Evolutionary conservation across 1,284 basidiomycete genomes (phyloP), one percentile per base, ranked within the genome.

Genomic region (Leccinum insolens): DNA sequence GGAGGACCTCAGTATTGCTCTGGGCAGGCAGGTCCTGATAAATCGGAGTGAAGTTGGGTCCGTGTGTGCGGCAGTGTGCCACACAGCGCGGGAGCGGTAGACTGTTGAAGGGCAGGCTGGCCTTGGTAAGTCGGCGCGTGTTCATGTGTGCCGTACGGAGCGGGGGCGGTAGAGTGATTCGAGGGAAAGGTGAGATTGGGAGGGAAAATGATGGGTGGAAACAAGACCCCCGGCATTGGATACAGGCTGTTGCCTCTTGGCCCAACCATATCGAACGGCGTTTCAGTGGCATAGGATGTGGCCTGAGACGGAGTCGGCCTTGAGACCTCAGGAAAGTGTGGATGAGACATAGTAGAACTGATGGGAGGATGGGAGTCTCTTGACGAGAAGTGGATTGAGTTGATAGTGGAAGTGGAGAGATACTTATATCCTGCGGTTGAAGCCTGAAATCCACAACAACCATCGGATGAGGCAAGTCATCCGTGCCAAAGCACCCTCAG

Each of bases 401-500:
- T 12, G n/a, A 20, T 12, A 20, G 49, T 52, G 3, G 20, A 52
- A 12, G 20, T 20, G 49, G 20, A 22, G 49, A 52, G 11, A 20
- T 52, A 60, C 49, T 60, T 68, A 61, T 71, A 65, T 1, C n/a
- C 11, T 41, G 14, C 37, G 17, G 59, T 44, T 67, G 11, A 39
- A 61, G 49, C 67, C 57, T 9, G 44, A 17, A 11, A 37, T 31
- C 8, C 55, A 57, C n/a, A 15, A 68, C 37, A 28, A 52, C 15
- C 31, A 17, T 15, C 31, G 55, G 70, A 34, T 34, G 7, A 22
- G 22, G 22, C 22, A 22, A 22, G 22, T 22, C 22, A 22, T 22
- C 22, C 4, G n/a, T 37, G 52, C 20, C 58, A 70, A 72, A 70
- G 63, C 63, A 39, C 22, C 39, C 7, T 20, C 67, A 6, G 22